Conservation (phyloP, 768 basidiomycete species). For the Grammothele lineata region DNA sequence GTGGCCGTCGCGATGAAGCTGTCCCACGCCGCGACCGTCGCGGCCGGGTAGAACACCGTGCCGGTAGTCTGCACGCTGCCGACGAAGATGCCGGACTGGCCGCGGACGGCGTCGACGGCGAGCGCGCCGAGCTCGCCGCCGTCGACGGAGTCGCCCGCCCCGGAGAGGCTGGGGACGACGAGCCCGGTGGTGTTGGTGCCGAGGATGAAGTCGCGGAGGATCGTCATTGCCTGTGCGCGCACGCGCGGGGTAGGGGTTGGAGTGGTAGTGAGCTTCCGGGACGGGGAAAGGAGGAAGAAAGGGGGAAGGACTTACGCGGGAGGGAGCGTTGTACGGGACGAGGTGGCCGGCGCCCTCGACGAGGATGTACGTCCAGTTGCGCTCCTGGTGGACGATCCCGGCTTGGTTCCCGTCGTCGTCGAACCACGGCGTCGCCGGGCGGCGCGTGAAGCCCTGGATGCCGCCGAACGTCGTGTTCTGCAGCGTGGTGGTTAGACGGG, state of each 20-base stretch:
- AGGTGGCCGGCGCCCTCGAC: constrained; percentile 37
- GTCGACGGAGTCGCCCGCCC: constrained; percentile 32
- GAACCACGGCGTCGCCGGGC: constrained; percentile 65
- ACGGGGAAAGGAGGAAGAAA: too few relatives aligned
- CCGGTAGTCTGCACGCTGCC: constrained; percentile 33
- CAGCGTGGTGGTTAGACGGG: neutral
- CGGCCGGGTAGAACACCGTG: constrained; percentile 23
- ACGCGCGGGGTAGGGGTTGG: too few relatives aligned
- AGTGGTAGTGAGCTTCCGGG: too few relatives aligned
- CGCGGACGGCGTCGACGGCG: constrained; percentile 43
- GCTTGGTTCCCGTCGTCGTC: constrained; percentile 55
- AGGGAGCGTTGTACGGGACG: constrained; percentile 33
- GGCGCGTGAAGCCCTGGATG: constrained; percentile 66
- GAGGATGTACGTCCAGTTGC: constrained; percentile 48
- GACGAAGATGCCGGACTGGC: constrained; percentile 52
- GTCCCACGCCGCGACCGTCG: constrained; percentile 30
- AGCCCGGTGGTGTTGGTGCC: constrained; percentile 58
- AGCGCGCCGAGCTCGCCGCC: constrained; percentile 50
- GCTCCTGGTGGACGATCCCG: constrained; percentile 72
- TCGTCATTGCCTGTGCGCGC: constrained; percentile 64
- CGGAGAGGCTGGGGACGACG: constrained; percentile 32
- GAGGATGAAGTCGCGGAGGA: constrained; percentile 64
- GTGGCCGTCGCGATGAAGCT: constrained; percentile 25
- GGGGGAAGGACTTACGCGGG: constrained; percentile 48
- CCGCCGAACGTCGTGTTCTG: constrained; percentile 81